A percentile compares a stretch with the other conserved stretches of the same genome.
phyloP scores from a whole-genome alignment of 2,329 filamentous ascomycete species.

The Aspergillus viridinutans region DNA sequence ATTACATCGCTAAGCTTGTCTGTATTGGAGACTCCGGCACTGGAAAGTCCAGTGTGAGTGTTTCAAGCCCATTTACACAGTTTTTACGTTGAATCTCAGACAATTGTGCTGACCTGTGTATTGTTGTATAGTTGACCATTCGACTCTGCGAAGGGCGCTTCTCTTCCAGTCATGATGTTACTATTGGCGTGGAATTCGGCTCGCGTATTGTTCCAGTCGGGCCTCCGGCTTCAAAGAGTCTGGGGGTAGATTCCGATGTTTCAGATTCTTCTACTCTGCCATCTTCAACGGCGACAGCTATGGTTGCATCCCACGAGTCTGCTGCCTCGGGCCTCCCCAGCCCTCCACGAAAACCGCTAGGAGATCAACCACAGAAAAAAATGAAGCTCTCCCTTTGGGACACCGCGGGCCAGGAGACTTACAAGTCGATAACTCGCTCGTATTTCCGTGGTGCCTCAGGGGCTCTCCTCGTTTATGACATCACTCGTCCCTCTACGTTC shows the following conservation, averaged over 20 bases:
- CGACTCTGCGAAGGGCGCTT: conserved; percentile 96
- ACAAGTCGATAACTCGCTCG: conserved; percentile 90
- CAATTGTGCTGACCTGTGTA: conserved; percentile 8
- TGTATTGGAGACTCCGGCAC: conserved; percentile 95
- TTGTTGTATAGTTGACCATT: conserved; percentile 66
- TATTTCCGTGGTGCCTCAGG: conserved; percentile 83
- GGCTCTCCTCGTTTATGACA: conserved; percentile 88
- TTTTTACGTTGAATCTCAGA: not conserved
- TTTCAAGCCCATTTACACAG: not conserved
- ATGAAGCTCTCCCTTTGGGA: conserved; percentile 97
- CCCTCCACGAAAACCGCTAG: conserved; percentile 33
- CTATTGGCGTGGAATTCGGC: conserved; percentile 94
- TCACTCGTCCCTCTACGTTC: conserved; percentile 80
- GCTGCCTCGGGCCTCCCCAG: conserved; percentile 28
- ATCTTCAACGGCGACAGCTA: conserved; percentile 6
- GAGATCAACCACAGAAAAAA: conserved; percentile 56
- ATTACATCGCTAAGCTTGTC: conserved; percentile 98
- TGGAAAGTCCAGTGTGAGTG: conserved; percentile 73
- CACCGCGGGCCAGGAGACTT: conserved; percentile 93
- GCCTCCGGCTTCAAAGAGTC: conserved; percentile 64
- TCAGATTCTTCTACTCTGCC: conserved; percentile 7
- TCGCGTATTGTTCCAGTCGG: conserved; percentile 89
- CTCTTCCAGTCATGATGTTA: conserved; percentile 90
- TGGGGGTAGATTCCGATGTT: conserved; percentile 48
- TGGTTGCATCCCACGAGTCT: conserved; percentile 12